Percentiles rank a stretch among this genome's conserved stretches.
Conservation (phyloP, 345 rosid genomes). For the Acer saccharum region DNA sequence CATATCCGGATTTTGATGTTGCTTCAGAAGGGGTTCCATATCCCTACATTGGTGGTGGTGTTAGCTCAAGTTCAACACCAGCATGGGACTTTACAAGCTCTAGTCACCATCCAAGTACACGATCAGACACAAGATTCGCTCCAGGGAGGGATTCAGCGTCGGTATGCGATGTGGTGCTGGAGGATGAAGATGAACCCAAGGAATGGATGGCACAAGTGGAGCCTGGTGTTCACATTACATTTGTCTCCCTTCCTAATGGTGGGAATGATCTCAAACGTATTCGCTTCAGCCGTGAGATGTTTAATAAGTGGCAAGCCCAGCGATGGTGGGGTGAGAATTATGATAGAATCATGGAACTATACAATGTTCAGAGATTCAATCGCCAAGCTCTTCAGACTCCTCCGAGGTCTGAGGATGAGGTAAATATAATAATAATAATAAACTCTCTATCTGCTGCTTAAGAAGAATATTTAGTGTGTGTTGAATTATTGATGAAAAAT, state of each 20-base stretch:
- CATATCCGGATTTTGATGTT: conserved; percentile 70
- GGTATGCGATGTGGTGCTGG: conserved; percentile 68
- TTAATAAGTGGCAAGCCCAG: conserved; percentile 97
- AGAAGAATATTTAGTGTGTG: too few species aligned
- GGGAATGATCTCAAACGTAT: conserved; percentile 95
- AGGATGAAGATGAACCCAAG: conserved; percentile 79
- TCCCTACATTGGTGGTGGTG: conserved; percentile 43
- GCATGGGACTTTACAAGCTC: conserved; percentile 86
- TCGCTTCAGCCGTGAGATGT: conserved; percentile 99
- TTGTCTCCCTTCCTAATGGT: conserved; percentile 82
- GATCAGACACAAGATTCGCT: conserved; percentile 58
- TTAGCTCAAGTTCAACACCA: conserved; percentile 84
- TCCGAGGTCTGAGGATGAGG: conserved; percentile 90
- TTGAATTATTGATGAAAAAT: too few species aligned
- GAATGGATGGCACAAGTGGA: conserved; percentile 99
- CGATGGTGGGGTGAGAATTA: conserved; percentile 98
- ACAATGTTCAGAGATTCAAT: conserved; percentile 94
- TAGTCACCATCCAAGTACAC: conserved; percentile 38
- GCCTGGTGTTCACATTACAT: conserved; percentile 97
- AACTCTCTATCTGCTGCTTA: too few species aligned
- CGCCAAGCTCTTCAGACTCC: conserved; percentile 94
- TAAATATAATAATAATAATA: conserved; percentile 17
- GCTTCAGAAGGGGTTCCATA: conserved; percentile 83
- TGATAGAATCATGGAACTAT: conserved; percentile 93
- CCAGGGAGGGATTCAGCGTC: conserved; percentile 50